These are phyloP conservation scores for Chaetomiaceae sp. DNA, from an alignment of 2,329 filamentous ascomycete genomes.

Conservation along the genomic window DNA sequence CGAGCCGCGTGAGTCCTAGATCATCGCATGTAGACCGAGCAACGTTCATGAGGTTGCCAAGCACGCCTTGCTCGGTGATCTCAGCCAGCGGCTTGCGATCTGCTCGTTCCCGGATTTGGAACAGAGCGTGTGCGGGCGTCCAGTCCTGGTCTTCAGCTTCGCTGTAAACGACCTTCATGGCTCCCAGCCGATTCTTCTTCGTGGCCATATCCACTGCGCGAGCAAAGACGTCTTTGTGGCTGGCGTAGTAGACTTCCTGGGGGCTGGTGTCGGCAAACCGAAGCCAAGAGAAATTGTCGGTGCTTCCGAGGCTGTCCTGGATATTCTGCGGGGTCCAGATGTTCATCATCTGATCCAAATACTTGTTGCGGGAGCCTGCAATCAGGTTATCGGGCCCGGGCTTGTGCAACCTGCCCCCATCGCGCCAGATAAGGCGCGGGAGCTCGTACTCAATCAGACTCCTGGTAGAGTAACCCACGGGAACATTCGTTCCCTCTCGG, in stretches of 20 bases:
- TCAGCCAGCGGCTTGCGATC: constrained; percentile 64
- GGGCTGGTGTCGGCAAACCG: constrained; percentile 77
- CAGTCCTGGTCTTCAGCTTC: constrained; percentile 58
- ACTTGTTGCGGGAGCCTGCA: constrained; percentile 77
- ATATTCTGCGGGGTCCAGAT: constrained; percentile 83
- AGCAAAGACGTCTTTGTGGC: constrained; percentile 66
- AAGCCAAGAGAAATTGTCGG: constrained; percentile 79
- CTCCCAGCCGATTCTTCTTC: constrained; percentile 57
- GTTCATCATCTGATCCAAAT: constrained; percentile 78
- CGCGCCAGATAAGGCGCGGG: constrained; percentile 76
- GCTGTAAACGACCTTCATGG: constrained; percentile 67
- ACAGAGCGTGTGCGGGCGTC: constrained; percentile 69
- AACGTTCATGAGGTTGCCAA: constrained; percentile 76
- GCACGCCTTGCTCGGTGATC: constrained; percentile 65
- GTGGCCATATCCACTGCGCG: constrained; percentile 61
- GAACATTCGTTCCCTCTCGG: constrained; percentile 75
- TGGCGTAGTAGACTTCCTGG: constrained; percentile 65
- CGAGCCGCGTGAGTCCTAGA: constrained; percentile 71
- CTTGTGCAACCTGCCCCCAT: constrained; percentile 70
- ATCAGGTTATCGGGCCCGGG: constrained; percentile 66
- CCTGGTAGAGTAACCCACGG: constrained; percentile 81
- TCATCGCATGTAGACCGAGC: constrained; percentile 60
- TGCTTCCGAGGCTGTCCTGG: constrained; percentile 54
- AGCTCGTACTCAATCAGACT: constrained; percentile 81
- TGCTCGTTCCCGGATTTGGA: constrained; percentile 71